Evolutionary conservation across 2,329 filamentous ascomycete genomes (phyloP), one percentile per base, ranked within the genome.

Genomic region (Colletotrichum incanum): DNA sequence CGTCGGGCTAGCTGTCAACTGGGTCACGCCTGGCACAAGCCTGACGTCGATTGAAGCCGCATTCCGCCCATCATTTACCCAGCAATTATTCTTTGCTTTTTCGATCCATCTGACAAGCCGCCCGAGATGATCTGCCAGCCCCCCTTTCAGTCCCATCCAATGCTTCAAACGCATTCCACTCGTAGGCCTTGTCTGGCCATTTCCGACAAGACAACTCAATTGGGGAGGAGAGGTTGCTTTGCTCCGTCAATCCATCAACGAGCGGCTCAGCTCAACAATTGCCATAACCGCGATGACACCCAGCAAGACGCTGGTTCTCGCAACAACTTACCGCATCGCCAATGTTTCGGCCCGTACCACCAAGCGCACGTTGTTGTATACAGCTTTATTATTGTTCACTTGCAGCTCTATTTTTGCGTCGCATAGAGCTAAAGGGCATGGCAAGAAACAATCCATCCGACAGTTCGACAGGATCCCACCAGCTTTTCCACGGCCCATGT

Each of bases 41-140:
- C 47, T 63, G 23, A 50, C 34, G 12, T 50, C 12, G 28, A 34
- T 37, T 34, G 41, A 39, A 16, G 58, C 52, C 18, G 31, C 34
- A 7, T 41, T 23, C 34, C 23, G 34, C 11, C 60, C 23, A 14
- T 31, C 49, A 37, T 28, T 4, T 16, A 11, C 31, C 39, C 26
- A 39, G 16, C 37, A 43, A 55, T 50, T 50, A 37, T 43, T 64
- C 18, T 59, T 62, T 63, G 47, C 64, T 62, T 59, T 50, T 68
- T 60, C 37, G 31, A 58, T 54, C 34, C 55, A 47, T 71, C 5
- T 31, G 37, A 47, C 65, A 52, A 58, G 34, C 59, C 58, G 41
- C 37, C 58, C 65, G 39, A 54, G 52, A 54, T 63, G n/a, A 49
- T 54, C n/a, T 63, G n/a, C 60, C 47, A 65, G 31, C 43, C 45